phyloP scores from a whole-genome alignment of 345 rosid species.

The Boechera retrofracta region DNA sequence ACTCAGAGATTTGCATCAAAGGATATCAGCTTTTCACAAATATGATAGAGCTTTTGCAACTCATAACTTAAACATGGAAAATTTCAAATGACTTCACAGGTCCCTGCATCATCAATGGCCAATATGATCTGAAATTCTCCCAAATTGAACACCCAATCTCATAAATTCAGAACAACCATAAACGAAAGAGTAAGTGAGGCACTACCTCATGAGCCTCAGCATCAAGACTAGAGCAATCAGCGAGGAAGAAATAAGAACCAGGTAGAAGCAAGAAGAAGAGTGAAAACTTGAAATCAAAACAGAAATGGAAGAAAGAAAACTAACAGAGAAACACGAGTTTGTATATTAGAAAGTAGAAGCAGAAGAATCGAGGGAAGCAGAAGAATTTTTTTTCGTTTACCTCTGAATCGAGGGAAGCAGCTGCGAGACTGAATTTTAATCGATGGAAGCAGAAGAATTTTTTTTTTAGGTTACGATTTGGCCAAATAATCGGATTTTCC shows the following conservation, averaged over 20 bases:
- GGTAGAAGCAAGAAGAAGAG: slow-evolving; percentile 37
- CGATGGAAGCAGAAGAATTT: no score
- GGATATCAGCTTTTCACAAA: neutral
- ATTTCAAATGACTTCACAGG: neutral
- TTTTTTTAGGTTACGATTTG: no score
- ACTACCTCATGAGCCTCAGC: slow-evolving; percentile 61
- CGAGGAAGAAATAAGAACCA: slow-evolving; percentile 75
- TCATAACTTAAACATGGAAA: neutral
- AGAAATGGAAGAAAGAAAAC: no score
- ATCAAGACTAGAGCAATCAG: slow-evolving; percentile 69
- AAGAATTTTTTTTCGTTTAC: no score
- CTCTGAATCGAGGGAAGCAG: no score
- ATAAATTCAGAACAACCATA: neutral
- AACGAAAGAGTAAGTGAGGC: neutral
- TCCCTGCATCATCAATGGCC: neutral
- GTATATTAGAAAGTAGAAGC: no score
- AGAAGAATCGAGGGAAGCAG: no score
- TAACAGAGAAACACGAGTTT: no score
- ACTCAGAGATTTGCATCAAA: neutral
- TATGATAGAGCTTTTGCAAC: neutral
- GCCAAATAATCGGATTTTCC: no score
- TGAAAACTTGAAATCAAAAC: no score
- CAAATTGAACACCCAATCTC: neutral
- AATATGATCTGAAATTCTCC: neutral
- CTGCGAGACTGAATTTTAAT: no score